phyloP scores from a whole-genome alignment of 2,329 filamentous ascomycete genomes.

The Dactylellina haptotyla region DNA sequence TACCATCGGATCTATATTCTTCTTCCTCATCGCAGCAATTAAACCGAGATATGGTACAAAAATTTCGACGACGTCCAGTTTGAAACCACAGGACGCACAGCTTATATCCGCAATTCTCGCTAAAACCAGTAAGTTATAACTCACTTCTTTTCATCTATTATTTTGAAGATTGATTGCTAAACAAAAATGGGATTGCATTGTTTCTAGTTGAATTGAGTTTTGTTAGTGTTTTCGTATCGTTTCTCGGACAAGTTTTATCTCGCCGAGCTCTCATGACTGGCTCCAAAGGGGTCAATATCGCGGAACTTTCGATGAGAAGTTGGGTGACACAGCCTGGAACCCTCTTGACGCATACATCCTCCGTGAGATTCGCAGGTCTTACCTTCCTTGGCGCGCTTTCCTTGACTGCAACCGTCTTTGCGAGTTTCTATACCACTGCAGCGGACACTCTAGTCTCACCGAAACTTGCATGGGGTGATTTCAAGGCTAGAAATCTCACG shows the following conservation, averaged over 20 bases:
- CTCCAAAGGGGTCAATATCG: conserved; percentile 74
- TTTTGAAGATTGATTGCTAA: neutral
- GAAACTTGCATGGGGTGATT: conserved; percentile 71
- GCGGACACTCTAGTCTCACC: conserved; percentile 79
- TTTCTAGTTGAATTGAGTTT: conserved; percentile 74
- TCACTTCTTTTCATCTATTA: neutral
- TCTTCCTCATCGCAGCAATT: conserved; percentile 35
- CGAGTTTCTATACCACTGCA: conserved; percentile 80
- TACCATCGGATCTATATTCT: conserved; percentile 41
- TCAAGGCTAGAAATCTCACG: conserved; percentile 65
- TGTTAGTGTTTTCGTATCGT: conserved; percentile 79
- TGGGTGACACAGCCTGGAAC: conserved; percentile 78
- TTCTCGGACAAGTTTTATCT: conserved; percentile 78
- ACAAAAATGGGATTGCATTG: neutral
- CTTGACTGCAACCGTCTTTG: conserved; percentile 72
- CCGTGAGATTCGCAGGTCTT: conserved; percentile 71
- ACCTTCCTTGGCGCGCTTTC: conserved; percentile 74
- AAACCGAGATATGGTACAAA: conserved; percentile 32
- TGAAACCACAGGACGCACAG: conserved; percentile 45
- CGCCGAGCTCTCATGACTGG: conserved; percentile 73
- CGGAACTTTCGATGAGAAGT: conserved; percentile 79
- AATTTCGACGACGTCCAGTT: conserved; percentile 27
- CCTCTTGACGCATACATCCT: conserved; percentile 75
- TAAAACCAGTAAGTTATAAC: conserved; percentile 32
- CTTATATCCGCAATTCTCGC: conserved; percentile 43